Conservation (phyloP, 2,329 filamentous ascomycete genomes). For the Phialophora tarda region DNA sequence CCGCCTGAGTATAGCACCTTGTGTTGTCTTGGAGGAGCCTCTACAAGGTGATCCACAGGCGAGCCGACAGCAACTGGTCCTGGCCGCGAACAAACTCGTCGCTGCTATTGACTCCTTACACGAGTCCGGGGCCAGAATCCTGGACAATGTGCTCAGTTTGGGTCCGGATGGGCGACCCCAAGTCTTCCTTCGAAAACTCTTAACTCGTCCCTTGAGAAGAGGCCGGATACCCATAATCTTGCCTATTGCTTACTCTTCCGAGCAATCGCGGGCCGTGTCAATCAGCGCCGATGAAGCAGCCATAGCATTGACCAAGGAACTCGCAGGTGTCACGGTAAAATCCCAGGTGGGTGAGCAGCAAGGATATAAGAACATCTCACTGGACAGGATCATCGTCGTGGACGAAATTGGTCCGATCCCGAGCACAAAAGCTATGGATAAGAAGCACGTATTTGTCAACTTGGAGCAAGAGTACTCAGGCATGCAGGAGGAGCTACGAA, state of each 20-base stretch:
- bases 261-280: slow-evolving; percentile 55
- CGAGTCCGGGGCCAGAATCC: slow-evolving; percentile 69
- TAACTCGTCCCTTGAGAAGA: slow-evolving; percentile 69
- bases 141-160: slow-evolving; percentile 63
- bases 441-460: slow-evolving; percentile 84
- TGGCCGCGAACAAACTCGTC: slow-evolving; percentile 76
- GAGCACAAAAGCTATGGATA: slow-evolving; percentile 45
- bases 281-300: slow-evolving; percentile 69
- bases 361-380: slow-evolving; percentile 58
- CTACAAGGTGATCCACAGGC: slow-evolving; percentile 44
- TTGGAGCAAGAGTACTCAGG: slow-evolving; percentile 83
- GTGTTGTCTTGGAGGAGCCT: slow-evolving; percentile 74
- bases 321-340: slow-evolving; percentile 68
- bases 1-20: slow-evolving; percentile 78
- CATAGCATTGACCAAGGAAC: slow-evolving; percentile 75
- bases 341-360: slow-evolving; percentile 53
- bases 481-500: slow-evolving; percentile 67
- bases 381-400: slow-evolving; percentile 87
- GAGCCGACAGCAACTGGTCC: slow-evolving; percentile 56
- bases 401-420: slow-evolving; percentile 88
- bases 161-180: slow-evolving; percentile 46
- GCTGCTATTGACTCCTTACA: slow-evolving; percentile 74
- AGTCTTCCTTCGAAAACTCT: slow-evolving; percentile 54
- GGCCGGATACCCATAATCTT: slow-evolving; percentile 75
- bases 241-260: slow-evolving; percentile 64